Evolutionary conservation across 2,329 filamentous ascomycete species (phyloP).

Genomic region (Colletotrichum eremochloae): DNA sequence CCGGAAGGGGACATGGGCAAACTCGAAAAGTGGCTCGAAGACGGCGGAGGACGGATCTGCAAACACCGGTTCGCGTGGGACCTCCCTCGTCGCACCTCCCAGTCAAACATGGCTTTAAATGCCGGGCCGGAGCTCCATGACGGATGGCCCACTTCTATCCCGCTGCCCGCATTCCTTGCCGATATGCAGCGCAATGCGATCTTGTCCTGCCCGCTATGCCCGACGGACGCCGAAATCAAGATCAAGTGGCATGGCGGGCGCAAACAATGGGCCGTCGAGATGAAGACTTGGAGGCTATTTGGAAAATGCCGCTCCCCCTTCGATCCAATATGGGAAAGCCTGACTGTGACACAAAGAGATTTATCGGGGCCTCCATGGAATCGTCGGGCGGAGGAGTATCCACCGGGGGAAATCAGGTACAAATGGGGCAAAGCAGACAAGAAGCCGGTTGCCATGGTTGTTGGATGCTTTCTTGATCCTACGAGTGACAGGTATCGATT

Average conservation of each 20-base stretch:
- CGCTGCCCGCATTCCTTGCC: not conserved
- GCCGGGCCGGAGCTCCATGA: not conserved
- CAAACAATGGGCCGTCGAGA: slow-evolving; percentile 32
- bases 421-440: slow-evolving; percentile 21
- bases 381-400: not conserved
- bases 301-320: slow-evolving; percentile 34
- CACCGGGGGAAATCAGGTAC: slow-evolving; percentile 21
- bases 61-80: slow-evolving; percentile 4
- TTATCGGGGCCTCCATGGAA: not conserved
- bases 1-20: not conserved
- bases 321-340: slow-evolving; percentile 31
- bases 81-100: not conserved
- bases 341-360: not conserved
- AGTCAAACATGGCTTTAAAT: not conserved
- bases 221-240: slow-evolving; percentile 35
- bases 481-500: not conserved
- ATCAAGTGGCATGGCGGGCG: slow-evolving; percentile 1
- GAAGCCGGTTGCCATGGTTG: slow-evolving; percentile 35
- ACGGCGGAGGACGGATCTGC: not conserved
- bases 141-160: not conserved
- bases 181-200: slow-evolving; percentile 10
- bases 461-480: slow-evolving; percentile 20
- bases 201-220: slow-evolving; percentile 36
- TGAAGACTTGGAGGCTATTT: slow-evolving; percentile 35
- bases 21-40: not conserved